These are phyloP conservation scores for Penicillium psychrofluorescens DNA, from an alignment of 495 filamentous ascomycete genomes.

Conservation along the genomic window DNA sequence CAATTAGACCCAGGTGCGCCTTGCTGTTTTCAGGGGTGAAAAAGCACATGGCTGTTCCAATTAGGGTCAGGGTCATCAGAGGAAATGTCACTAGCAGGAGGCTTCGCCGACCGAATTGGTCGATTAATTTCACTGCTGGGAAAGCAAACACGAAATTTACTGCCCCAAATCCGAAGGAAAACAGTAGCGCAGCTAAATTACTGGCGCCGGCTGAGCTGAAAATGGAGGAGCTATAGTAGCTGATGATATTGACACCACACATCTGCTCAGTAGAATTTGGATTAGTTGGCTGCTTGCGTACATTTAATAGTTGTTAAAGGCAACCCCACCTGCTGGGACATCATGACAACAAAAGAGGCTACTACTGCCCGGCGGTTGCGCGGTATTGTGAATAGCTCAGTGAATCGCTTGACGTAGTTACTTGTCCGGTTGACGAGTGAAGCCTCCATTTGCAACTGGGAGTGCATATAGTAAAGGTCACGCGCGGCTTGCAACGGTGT, in stretches of 20 bases:
- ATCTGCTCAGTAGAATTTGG: conserved; percentile 49
- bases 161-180: conserved; percentile 72
- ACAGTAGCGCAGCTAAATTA: conserved; percentile 54
- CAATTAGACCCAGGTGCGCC: conserved; percentile 56
- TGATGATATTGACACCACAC: conserved; percentile 70
- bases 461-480: conserved; percentile 70
- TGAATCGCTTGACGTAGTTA: conserved; percentile 41
- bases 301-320: not conserved
- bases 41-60: conserved; percentile 65
- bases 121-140: conserved; percentile 78
- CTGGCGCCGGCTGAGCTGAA: conserved; percentile 57
- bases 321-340: conserved; percentile 62
- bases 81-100: conserved; percentile 82
- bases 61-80: conserved; percentile 72
- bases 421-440: conserved; percentile 20
- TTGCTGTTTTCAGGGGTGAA: conserved; percentile 45
- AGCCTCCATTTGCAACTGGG: conserved; percentile 39
- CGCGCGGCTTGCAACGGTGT: conserved; percentile 63
- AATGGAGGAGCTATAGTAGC: conserved; percentile 77
- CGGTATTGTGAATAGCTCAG: conserved; percentile 51
- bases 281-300: not conserved
- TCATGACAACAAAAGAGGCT: conserved; percentile 56
- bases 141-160: conserved; percentile 81
- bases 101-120: conserved; percentile 71
- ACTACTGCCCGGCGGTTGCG: conserved; percentile 49